Base-by-base conservation (phyloP, 352 stramenopile species). In the Pseudoperonospora humuli region DNA sequence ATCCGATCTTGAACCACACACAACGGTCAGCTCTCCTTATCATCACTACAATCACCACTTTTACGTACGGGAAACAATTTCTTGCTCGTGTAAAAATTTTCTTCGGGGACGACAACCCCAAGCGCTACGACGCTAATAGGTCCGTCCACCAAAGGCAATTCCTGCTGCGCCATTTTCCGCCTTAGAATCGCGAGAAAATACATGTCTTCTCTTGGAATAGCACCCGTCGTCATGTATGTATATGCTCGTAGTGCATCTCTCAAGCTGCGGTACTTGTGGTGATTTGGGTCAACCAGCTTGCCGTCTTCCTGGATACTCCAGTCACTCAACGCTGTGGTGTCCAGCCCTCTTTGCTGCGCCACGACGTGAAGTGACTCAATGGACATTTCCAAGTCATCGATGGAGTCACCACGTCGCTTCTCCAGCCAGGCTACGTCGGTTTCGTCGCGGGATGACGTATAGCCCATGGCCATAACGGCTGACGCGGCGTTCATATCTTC, bases 181-280 rank as follows among this genome's bases (percentile, higher is more conserved):
- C 80, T 59, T 34, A 88, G 42, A 18, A 84, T 79, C 27, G 77
- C 73, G 39, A 90, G 38, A 15, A 75, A 86, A 41, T 85, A 86
- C 19, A 89, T 74, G 29, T 88, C 77, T 44, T 84, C 72, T 10
- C 76, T 57, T 5, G 64, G 67, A 11, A 88, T 70, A 0, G 38
- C 45, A 3, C 74, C 74, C 9, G 41, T 50, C 17, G 63, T 21
- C 3, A 51, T 26, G 45, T 64, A 66, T 18, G 39, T 60, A 18
- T 69, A 64, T 2, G 62, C 64, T 20, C 76, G 67, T 3, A 86
- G 33, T 0, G 73, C 76, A 36, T 84, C 70, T 7, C 74, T 41
- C 19, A 86, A 24, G 1, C 54, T 61, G 19, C 70, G 50, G 43
- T 71, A 86, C 45, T 64, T 65, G 19, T 58, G 62, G 10, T 57